Percentiles rank a stretch among this genome's conserved stretches.
These are phyloP conservation scores for Alternaria viburni DNA, from an alignment of 2,329 filamentous ascomycete genomes.

Conservation along the genomic window DNA sequence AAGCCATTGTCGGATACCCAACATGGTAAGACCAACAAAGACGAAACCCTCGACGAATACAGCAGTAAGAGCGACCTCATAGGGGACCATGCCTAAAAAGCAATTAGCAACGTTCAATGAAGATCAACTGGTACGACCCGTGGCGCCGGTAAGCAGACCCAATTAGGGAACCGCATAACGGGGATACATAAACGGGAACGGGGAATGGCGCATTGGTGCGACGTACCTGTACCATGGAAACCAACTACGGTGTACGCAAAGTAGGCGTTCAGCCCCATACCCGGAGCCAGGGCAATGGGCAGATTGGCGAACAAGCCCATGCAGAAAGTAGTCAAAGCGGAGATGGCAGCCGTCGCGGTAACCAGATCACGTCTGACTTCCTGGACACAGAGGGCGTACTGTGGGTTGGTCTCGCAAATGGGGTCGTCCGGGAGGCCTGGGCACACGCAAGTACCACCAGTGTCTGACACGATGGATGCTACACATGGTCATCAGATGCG, in stretches of 20 bases:
- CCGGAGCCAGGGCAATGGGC: slow-evolving; percentile 75
- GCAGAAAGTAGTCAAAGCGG: slow-evolving; percentile 77
- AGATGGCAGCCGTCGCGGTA: slow-evolving; percentile 83
- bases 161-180: slow-evolving; percentile 14
- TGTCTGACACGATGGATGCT: slow-evolving; percentile 70
- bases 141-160: not conserved
- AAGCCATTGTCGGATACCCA: slow-evolving; percentile 76
- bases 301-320: slow-evolving; percentile 86
- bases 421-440: slow-evolving; percentile 53
- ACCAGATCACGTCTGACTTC: slow-evolving; percentile 77
- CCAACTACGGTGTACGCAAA: slow-evolving; percentile 85
- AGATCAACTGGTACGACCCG: slow-evolving; percentile 2
- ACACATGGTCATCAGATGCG: slow-evolving; percentile 14
- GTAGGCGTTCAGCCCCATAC: slow-evolving; percentile 86
- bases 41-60: slow-evolving; percentile 90
- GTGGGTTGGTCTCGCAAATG: slow-evolving; percentile 61
- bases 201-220: slow-evolving; percentile 6
- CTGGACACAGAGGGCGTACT: slow-evolving; percentile 68
- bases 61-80: slow-evolving; percentile 77
- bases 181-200: slow-evolving; percentile 20
- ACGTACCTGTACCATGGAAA: slow-evolving; percentile 70
- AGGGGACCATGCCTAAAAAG: slow-evolving; percentile 65
- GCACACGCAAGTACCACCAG: slow-evolving; percentile 79
- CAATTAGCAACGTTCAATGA: slow-evolving; percentile 22
- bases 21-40: slow-evolving; percentile 78